phyloP scores from a whole-genome alignment of 768 basidiomycete genomes.

The Tulasnella sp. region DNA sequence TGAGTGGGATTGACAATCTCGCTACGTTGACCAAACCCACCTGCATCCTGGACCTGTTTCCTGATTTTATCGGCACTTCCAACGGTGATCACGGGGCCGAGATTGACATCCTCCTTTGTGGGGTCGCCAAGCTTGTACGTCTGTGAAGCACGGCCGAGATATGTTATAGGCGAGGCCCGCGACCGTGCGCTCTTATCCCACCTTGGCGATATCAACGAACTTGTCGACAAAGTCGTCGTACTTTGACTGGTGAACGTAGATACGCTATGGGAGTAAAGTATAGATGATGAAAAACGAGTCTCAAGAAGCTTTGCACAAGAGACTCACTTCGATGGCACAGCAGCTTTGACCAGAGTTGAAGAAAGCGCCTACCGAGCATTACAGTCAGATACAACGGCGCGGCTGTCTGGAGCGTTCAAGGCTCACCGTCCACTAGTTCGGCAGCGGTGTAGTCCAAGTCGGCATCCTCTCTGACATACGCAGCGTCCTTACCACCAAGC shows the following conservation, averaged over 20 bases:
- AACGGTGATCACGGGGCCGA: constrained; percentile 92
- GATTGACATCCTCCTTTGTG: constrained; percentile 66
- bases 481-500: constrained; percentile 98
- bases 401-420: background rate
- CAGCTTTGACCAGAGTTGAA: constrained; percentile 99
- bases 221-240: constrained; percentile 78
- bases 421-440: constrained; percentile 86
- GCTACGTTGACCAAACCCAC: constrained; percentile 48
- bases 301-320: too few relatives aligned
- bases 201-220: constrained; percentile 76
- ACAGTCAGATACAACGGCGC: background rate
- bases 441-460: constrained; percentile 79
- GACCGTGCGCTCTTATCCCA: constrained; percentile 39
- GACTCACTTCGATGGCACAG: constrained; percentile 83
- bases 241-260: constrained; percentile 87
- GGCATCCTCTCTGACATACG: constrained; percentile 88
- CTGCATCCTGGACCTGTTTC: constrained; percentile 83
- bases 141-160: constrained; percentile 46
- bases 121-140: constrained; percentile 88
- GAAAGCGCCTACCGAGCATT: constrained; percentile 64
- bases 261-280: constrained; percentile 55
- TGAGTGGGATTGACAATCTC: background rate
- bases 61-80: constrained; percentile 83
- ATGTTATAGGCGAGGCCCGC: background rate
- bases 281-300: background rate